Conservation (phyloP, 805 yeast genomes). For the Hanseniaspora meyeri region DNA sequence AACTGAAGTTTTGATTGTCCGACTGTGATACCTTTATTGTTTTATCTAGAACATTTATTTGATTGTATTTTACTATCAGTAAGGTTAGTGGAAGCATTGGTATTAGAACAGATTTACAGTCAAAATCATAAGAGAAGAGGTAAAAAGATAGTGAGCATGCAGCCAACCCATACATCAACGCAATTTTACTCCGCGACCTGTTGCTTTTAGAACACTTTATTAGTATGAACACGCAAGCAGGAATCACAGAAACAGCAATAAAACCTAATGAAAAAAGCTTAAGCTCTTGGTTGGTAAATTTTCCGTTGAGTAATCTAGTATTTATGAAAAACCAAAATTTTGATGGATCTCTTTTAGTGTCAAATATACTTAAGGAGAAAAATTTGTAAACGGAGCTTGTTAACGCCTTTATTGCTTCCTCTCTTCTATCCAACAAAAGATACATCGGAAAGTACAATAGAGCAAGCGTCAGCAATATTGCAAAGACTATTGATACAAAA, state of each 20-base stretch:
- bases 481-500: conserved; percentile 47
- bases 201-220: conserved; percentile 30
- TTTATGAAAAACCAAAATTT: conserved; percentile 96
- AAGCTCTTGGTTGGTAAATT: conserved; percentile 39
- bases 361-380: conserved; percentile 51
- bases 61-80: conserved; percentile 24
- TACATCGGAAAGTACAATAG: conserved; percentile 51
- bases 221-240: conserved; percentile 42
- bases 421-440: conserved; percentile 26
- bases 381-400: conserved; percentile 54
- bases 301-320: conserved; percentile 56
- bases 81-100: conserved; percentile 79
- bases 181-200: conserved; percentile 26
- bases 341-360: conserved; percentile 30
- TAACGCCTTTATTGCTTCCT: conserved; percentile 28
- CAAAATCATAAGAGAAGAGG: conserved; percentile 89
- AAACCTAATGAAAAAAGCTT: conserved; percentile 44
- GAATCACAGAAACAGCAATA: conserved; percentile 44
- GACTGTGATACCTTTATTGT: not conserved
- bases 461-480: conserved; percentile 46
- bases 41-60: not conserved
- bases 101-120: conserved; percentile 79
- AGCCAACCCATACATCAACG: conserved; percentile 62
- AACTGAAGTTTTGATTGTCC: conserved; percentile 16
- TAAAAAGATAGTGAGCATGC: conserved; percentile 79